These are phyloP conservation scores for Saccharomyces hybrid DNA, from an alignment of 1,139 yeast genomes.

Conservation along the genomic window DNA sequence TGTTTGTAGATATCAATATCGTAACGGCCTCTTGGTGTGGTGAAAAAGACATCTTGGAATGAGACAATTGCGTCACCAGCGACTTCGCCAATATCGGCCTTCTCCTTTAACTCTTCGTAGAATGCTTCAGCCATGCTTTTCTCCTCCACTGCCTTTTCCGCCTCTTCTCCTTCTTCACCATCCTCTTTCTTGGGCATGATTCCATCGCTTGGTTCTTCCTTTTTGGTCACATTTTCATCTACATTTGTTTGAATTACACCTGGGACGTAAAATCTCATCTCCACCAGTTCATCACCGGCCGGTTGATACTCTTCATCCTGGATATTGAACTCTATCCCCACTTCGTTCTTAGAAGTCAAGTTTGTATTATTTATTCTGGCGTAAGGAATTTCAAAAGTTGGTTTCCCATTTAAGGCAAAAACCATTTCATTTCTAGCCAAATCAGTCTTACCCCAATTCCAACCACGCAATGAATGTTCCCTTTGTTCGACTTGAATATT, in stretches of 20 bases:
- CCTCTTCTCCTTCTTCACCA: slow-evolving; percentile 38
- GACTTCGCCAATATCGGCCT: slow-evolving; percentile 93
- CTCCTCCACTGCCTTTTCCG: slow-evolving; percentile 42
- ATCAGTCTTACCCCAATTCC: slow-evolving; percentile 98
- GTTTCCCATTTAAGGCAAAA: slow-evolving; percentile 79
- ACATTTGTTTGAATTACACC: slow-evolving; percentile 51
- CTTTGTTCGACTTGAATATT: slow-evolving; percentile 63
- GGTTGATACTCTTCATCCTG: slow-evolving; percentile 51
- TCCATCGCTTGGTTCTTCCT: slow-evolving; percentile 25
- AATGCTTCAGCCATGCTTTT: slow-evolving; percentile 75
- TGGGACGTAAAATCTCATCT: slow-evolving; percentile 86
- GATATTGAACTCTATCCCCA: slow-evolving; percentile 76
- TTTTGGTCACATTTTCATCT: slow-evolving; percentile 30
- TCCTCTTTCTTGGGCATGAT: slow-evolving; percentile 34
- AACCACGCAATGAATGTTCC: slow-evolving; percentile 92
- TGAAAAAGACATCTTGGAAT: slow-evolving; percentile 80
- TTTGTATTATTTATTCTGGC: slow-evolving; percentile 75
- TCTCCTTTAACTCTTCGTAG: slow-evolving; percentile 84
- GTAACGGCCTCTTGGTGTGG: slow-evolving; percentile 97
- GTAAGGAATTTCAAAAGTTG: slow-evolving; percentile 88
- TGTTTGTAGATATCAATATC: slow-evolving; percentile 90
- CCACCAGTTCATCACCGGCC: slow-evolving; percentile 93
- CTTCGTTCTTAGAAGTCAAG: slow-evolving; percentile 87
- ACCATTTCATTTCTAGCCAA: slow-evolving; percentile 86
- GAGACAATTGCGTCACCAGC: slow-evolving; percentile 97